Conservation (phyloP, 1,139 yeast genomes). For the Pichia sp. region DNA sequence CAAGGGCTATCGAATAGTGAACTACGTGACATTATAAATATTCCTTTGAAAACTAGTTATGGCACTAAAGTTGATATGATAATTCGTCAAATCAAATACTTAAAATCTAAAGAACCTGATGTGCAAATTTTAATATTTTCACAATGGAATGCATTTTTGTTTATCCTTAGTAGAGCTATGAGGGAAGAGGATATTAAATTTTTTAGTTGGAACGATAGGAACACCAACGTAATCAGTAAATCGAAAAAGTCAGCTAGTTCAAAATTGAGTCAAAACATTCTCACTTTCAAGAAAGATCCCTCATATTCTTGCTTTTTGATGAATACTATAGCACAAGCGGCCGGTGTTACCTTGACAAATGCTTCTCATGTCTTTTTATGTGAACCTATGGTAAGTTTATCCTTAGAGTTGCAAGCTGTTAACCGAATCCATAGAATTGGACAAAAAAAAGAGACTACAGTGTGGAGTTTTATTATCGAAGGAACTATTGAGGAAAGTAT, state of each 20-base stretch:
- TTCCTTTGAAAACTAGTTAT: conserved; percentile 34
- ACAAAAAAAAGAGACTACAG: conserved; percentile 68
- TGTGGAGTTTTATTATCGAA: conserved; percentile 83
- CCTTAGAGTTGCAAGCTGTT: conserved; percentile 84
- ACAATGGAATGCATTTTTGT: conserved; percentile 76
- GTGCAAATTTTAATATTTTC: conserved; percentile 83
- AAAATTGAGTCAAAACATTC: conserved; percentile 38
- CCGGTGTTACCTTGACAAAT: conserved; percentile 83
- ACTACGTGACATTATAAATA: conserved; percentile 40
- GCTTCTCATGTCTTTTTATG: conserved; percentile 86
- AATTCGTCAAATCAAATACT: conserved; percentile 59
- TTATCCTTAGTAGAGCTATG: conserved; percentile 62
- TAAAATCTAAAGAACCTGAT: conserved; percentile 48
- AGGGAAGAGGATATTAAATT: conserved; percentile 48
- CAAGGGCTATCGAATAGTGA: conserved; percentile 37
- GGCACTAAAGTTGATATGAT: conserved; percentile 86
- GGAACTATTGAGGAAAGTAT: conserved; percentile 90
- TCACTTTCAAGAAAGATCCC: conserved; percentile 57
- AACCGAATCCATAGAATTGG: conserved; percentile 92
- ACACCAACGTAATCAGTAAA: not conserved
- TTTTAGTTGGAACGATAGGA: conserved; percentile 26
- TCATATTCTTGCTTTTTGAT: conserved; percentile 73
- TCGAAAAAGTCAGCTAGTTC: conserved; percentile 1
- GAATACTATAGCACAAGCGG: conserved; percentile 79
- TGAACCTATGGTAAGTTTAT: conserved; percentile 86